Evolutionary conservation across 345 rosid genomes (phyloP).

Genomic region (Acer negundo): DNA sequence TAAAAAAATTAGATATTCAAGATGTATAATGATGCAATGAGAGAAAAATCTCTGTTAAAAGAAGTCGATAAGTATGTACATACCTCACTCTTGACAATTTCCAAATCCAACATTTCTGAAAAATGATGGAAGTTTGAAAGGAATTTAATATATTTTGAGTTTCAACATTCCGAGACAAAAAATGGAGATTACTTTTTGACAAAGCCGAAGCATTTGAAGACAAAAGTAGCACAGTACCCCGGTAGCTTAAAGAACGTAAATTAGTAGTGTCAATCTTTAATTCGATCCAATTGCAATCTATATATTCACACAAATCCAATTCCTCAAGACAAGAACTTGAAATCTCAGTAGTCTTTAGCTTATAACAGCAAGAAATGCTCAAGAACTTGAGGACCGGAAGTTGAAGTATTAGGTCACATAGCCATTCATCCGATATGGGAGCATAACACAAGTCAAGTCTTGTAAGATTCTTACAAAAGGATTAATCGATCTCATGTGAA

Average conservation of each 20-base stretch:
- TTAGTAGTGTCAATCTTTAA: background rate
- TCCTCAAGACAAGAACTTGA: background rate
- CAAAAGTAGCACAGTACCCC: background rate
- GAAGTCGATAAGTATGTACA: background rate
- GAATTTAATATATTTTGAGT: background rate
- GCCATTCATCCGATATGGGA: background rate
- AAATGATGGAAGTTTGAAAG: background rate
- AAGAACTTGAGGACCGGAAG: background rate
- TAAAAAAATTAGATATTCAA: background rate
- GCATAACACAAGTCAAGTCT: background rate
- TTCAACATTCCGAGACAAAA: background rate
- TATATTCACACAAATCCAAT: background rate
- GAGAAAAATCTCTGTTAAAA: background rate
- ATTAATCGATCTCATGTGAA: background rate
- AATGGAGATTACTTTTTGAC: background rate
- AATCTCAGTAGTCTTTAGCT: background rate
- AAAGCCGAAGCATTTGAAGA: background rate
- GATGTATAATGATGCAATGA: background rate
- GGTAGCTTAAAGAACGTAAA: background rate
- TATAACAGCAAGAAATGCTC: background rate
- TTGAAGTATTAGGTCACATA: background rate
- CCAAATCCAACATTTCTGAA: background rate
- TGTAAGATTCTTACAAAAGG: slow-evolving; percentile 1
- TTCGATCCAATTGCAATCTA: background rate
- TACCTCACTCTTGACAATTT: background rate